Conservation (phyloP, 331 rosid species). For the Acacia pycnantha region DNA sequence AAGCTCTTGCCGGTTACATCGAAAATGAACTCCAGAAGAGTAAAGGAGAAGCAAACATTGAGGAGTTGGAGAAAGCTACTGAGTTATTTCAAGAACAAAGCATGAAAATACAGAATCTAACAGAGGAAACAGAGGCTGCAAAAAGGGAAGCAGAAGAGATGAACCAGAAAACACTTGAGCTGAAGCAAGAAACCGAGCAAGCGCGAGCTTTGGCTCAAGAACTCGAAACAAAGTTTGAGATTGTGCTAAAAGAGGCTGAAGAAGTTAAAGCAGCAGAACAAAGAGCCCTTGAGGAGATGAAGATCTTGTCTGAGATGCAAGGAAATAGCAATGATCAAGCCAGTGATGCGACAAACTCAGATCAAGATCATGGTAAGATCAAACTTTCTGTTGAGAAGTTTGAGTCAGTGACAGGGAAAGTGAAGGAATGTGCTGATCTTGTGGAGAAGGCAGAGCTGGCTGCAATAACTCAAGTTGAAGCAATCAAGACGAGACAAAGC, state of each 20-base stretch:
- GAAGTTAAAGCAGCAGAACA: slow-evolving; percentile 64
- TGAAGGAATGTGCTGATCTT: slow-evolving; percentile 47
- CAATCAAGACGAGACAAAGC: slow-evolving; percentile 39
- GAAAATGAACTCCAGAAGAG: slow-evolving; percentile 30
- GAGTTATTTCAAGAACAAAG: slow-evolving; percentile 11
- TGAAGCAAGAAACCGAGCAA: slow-evolving; percentile 50
- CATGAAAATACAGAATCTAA: slow-evolving; percentile 38
- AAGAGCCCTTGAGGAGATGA: slow-evolving; percentile 60
- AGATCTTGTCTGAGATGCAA: slow-evolving; percentile 41
- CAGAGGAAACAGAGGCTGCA: slow-evolving; percentile 40
- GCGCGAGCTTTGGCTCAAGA: slow-evolving; percentile 33
- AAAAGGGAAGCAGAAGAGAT: slow-evolving; percentile 53
- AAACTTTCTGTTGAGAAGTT: slow-evolving; percentile 48
- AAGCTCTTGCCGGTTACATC: slow-evolving; percentile 39
- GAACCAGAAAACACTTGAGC: slow-evolving; percentile 38
- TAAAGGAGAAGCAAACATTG: slow-evolving; percentile 28
- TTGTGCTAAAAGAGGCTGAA: slow-evolving; percentile 44
- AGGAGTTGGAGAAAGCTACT: slow-evolving; percentile 13
- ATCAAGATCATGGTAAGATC: slow-evolving; percentile 40
- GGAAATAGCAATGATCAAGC: not conserved
- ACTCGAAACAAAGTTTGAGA: slow-evolving; percentile 50
- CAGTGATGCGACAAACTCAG: slow-evolving; percentile 24
- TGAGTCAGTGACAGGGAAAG: slow-evolving; percentile 49
- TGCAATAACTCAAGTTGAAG: slow-evolving; percentile 41
- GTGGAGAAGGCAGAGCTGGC: slow-evolving; percentile 55